Evolutionary conservation across 1,284 basidiomycete genomes (phyloP).

Genomic region (Puccinia horiana): DNA sequence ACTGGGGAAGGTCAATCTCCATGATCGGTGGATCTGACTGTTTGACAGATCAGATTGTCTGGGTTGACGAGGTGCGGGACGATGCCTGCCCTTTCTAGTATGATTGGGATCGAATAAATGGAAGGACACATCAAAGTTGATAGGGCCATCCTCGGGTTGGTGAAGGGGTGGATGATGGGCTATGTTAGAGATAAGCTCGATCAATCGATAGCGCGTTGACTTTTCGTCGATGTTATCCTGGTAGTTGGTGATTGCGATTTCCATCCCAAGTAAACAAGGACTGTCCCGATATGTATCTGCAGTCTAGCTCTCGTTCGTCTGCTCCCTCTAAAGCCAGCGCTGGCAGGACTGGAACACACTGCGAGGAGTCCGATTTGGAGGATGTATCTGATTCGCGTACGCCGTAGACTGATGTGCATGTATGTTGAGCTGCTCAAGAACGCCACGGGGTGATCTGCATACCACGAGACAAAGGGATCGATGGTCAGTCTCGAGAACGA

Average conservation of each 20-base stretch:
- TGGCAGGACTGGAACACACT: background rate
- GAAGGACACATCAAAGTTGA: constrained; percentile 37
- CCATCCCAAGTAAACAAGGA: background rate
- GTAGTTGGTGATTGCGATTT: constrained; percentile 29
- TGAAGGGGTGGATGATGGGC: constrained; percentile 30
- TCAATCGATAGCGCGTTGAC: constrained; percentile 1
- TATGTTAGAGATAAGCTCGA: constrained; percentile 28
- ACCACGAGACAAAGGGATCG: background rate
- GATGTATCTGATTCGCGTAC: background rate
- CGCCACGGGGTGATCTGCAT: background rate
- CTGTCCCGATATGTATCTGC: background rate
- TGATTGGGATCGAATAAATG: background rate
- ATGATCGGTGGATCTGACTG: background rate
- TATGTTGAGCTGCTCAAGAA: background rate
- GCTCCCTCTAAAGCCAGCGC: too few species aligned
- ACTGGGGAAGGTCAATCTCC: constrained; percentile 33
- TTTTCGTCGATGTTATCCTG: background rate
- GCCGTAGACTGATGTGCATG: too few species aligned
- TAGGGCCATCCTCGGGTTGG: background rate
- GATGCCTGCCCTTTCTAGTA: too few species aligned
- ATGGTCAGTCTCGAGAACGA: background rate
- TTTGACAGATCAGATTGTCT: background rate
- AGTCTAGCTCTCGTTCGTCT: too few species aligned
- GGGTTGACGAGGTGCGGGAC: background rate
- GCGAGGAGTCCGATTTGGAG: background rate